These are phyloP conservation scores for Plasmopara muralis DNA, from an alignment of 352 stramenopile genomes.

Conservation along the genomic window DNA sequence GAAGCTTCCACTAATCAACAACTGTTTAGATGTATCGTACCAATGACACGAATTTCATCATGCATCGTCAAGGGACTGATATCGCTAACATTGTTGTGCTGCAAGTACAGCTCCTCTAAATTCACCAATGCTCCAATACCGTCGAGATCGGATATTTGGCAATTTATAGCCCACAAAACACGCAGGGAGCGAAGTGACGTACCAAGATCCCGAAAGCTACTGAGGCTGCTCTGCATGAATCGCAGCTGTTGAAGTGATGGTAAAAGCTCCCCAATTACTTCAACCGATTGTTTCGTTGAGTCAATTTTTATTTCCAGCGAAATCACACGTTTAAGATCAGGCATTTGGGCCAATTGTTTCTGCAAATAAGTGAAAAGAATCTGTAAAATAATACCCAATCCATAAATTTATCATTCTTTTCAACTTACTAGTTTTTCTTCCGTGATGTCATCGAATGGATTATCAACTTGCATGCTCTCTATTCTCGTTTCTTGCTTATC, in stretches of 20 bases:
- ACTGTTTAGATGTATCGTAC: background rate
- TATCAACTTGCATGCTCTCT: no score
- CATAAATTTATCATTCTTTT: no score
- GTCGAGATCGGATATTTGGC: conserved; percentile 72
- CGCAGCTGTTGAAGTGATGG: conserved; percentile 58
- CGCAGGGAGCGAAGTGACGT: conserved; percentile 66
- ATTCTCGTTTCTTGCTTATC: background rate
- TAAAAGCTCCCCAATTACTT: conserved; percentile 71
- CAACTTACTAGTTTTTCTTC: no score
- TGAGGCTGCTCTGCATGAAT: conserved; percentile 38
- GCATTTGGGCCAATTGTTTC: no score
- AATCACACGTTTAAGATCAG: conserved; percentile 47
- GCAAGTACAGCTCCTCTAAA: conserved; percentile 70
- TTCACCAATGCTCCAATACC: conserved; percentile 74
- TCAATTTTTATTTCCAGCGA: conserved; percentile 50
- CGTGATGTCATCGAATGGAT: no score
- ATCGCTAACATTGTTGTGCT: conserved; percentile 71
- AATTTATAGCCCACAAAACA: conserved; percentile 57
- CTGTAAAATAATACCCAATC: no score
- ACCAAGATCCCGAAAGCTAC: conserved; percentile 77
- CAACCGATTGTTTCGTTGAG: conserved; percentile 71
- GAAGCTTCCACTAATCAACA: conserved; percentile 29
- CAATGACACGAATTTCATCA: no score
- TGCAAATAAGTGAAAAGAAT: no score
- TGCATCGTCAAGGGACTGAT: conserved; percentile 69